A percentile compares a stretch with the other conserved stretches of the same genome.
phyloP scores from a whole-genome alignment of 257 asterid species.

The Nicotiana noctiflora region DNA sequence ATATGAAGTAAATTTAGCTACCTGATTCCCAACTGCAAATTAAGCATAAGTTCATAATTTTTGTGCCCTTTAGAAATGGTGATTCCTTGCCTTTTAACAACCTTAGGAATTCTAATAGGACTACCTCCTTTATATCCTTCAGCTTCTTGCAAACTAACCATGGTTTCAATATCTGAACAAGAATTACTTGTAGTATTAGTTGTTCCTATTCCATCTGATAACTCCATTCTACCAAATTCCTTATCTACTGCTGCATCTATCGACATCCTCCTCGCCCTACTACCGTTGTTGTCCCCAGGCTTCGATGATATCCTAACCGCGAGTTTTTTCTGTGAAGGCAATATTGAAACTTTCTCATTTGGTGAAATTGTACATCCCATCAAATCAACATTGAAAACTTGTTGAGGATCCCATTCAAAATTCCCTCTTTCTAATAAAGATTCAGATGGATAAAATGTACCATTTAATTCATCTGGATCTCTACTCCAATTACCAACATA shows the following conservation, averaged over 20 bases:
- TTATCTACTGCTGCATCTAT: slow-evolving; percentile 68
- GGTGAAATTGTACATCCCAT: slow-evolving; percentile 54
- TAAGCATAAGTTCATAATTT: slow-evolving; percentile 64
- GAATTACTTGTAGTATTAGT: slow-evolving; percentile 30
- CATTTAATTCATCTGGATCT: slow-evolving; percentile 63
- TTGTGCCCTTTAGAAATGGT: slow-evolving; percentile 64
- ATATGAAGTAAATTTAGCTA: slow-evolving; percentile 7
- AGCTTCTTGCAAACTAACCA: slow-evolving; percentile 8
- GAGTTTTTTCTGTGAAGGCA: slow-evolving; percentile 85
- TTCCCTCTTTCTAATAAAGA: slow-evolving; percentile 39
- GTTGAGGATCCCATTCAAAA: slow-evolving; percentile 76
- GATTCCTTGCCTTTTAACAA: slow-evolving; percentile 59
- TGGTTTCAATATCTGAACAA: slow-evolving; percentile 1
- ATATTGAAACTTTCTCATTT: slow-evolving; percentile 49
- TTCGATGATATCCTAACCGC: slow-evolving; percentile 55
- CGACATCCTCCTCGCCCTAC: slow-evolving; percentile 56
- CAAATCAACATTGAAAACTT: slow-evolving; percentile 48
- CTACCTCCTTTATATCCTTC: slow-evolving; percentile 22
- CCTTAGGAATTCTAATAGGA: slow-evolving; percentile 47
- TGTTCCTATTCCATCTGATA: slow-evolving; percentile 55
- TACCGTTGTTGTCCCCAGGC: slow-evolving; percentile 17
- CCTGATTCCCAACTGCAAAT: slow-evolving; percentile 73
- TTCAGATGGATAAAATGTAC: slow-evolving; percentile 63
- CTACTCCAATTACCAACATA: slow-evolving; percentile 75
- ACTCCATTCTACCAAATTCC: slow-evolving; percentile 47